A percentile compares a stretch with the other conserved stretches of the same genome.
phyloP scores from a whole-genome alignment of 208 protist genomes.

The Leishmania aethiopica region DNA sequence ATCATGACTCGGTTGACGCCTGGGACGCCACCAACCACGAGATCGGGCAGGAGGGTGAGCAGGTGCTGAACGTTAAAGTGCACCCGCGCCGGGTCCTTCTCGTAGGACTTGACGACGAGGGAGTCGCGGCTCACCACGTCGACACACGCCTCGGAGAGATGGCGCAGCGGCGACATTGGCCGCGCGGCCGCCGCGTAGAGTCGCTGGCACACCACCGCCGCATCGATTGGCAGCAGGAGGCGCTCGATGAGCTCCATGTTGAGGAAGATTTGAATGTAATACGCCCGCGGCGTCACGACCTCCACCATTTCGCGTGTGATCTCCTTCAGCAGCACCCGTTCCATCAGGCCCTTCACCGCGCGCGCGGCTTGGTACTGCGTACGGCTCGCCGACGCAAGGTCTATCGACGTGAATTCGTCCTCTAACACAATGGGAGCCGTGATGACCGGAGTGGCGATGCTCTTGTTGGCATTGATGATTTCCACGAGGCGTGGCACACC shows the following conservation, averaged over 20 bases:
- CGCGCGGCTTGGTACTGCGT: conserved; percentile 51
- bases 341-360: conserved; percentile 91
- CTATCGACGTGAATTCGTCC: conserved; percentile 23
- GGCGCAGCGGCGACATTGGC: conserved; percentile 87
- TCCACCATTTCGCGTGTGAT: conserved; percentile 87
- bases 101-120: conserved; percentile 73
- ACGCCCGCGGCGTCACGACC: conserved; percentile 76
- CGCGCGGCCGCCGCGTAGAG: conserved; percentile 71
- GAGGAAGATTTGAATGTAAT: conserved; percentile 95
- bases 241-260: conserved; percentile 90
- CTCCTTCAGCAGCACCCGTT: conserved; percentile 93
- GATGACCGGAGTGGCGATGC: conserved; percentile 99
- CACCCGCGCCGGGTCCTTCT: conserved; percentile 43
- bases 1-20: conserved; percentile 97
- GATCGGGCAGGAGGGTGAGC: conserved; percentile 81
- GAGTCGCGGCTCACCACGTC: conserved; percentile 67
- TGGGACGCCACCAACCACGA: conserved; percentile 95
- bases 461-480: conserved; percentile 99
- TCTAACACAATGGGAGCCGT: conserved; percentile 85
- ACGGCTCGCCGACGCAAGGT: conserved; percentile 10
- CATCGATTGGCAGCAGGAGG: conserved; percentile 94
- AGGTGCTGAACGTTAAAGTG: conserved; percentile 90
- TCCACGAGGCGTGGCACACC: conserved; percentile 98
- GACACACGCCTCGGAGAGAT: conserved; percentile 85
- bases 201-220: conserved; percentile 71